phyloP scores from a whole-genome alignment of 345 rosid species.

The Jatropha curcas region DNA sequence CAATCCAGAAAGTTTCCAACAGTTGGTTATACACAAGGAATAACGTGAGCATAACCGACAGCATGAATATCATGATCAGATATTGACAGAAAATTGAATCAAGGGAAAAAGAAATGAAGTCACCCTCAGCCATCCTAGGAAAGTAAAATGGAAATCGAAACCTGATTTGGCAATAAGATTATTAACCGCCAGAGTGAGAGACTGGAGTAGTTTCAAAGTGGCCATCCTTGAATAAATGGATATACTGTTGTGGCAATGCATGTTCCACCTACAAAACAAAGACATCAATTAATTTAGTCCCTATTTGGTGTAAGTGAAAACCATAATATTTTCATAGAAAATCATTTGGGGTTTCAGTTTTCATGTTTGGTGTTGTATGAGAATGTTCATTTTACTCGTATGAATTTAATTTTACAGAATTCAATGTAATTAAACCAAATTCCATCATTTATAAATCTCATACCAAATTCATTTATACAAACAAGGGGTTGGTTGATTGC shows the following conservation, averaged over 20 bases:
- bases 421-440: no score
- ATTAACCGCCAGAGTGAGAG: constrained; percentile 93
- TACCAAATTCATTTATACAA: no score
- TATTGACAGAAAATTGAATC: constrained; percentile 25
- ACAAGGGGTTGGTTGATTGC: no score
- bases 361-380: no score
- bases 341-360: no score
- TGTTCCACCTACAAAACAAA: constrained; percentile 69
- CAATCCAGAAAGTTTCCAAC: constrained; percentile 12
- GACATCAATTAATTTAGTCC: neutral
- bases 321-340: no score
- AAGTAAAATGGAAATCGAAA: constrained; percentile 19
- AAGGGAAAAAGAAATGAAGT: constrained; percentile 17
- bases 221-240: constrained; percentile 64
- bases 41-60: constrained; percentile 11
- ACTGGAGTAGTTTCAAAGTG: constrained; percentile 82
- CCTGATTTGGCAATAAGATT: constrained; percentile 14
- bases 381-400: no score
- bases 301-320: no score
- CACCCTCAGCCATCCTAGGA: constrained; percentile 22
- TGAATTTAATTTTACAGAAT: no score
- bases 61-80: neutral
- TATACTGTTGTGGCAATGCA: constrained; percentile 82
- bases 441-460: no score
- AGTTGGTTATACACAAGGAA: constrained; percentile 16